Evolutionary conservation across 257 asterid genomes (phyloP).

Genomic region (Solanum raphanifolium): DNA sequence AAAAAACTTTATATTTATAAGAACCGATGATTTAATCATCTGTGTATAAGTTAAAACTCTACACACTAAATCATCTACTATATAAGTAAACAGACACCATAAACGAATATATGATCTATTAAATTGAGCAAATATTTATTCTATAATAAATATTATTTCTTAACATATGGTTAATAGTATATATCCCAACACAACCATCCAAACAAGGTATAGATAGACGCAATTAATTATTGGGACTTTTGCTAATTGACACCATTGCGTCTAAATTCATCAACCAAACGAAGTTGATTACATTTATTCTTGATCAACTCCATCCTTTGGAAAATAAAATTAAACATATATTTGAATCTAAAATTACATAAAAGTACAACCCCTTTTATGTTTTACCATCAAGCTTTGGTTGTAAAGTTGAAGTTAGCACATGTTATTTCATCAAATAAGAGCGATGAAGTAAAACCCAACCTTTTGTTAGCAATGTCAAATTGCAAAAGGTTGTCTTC

Average conservation of each 20-base stretch:
- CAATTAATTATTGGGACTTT: neutral
- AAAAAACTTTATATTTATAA: too few species aligned
- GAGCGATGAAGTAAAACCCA: slow-evolving; percentile 23
- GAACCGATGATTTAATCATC: too few species aligned
- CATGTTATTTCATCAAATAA: slow-evolving; percentile 8
- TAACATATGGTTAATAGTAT: too few species aligned
- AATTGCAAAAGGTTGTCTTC: slow-evolving; percentile 24
- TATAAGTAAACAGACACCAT: too few species aligned
- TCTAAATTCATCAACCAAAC: neutral
- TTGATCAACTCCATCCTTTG: neutral
- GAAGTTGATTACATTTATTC: neutral
- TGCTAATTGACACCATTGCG: neutral
- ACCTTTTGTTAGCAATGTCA: slow-evolving; percentile 17
- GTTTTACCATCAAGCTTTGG: neutral
- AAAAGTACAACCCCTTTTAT: neutral
- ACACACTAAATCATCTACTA: too few species aligned
- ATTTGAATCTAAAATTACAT: neutral
- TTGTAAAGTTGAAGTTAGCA: slow-evolving; percentile 16
- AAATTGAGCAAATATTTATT: too few species aligned
- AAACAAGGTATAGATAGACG: neutral
- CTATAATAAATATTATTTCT: too few species aligned
- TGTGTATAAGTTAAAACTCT: too few species aligned
- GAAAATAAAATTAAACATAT: neutral
- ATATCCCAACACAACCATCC: neutral
- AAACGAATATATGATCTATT: too few species aligned